Evolutionary conservation across 495 filamentous ascomycete genomes (phyloP).

Genomic region (Daldinia grandis): DNA sequence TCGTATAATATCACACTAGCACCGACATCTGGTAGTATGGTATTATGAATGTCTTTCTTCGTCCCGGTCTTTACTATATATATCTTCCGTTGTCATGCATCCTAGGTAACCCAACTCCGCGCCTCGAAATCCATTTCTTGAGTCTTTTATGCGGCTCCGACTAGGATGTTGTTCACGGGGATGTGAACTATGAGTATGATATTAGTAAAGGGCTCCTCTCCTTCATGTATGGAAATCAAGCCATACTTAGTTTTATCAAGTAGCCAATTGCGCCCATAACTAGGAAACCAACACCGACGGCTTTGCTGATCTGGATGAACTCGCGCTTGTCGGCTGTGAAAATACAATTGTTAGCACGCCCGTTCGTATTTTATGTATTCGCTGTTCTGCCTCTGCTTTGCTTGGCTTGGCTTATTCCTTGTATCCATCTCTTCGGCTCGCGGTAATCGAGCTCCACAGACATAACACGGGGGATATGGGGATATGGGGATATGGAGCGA

Average conservation of each 20-base stretch:
- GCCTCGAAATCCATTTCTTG: slow-evolving; percentile 3
- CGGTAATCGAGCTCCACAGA: background rate
- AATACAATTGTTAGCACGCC: slow-evolving; percentile 34
- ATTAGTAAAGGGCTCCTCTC: slow-evolving; percentile 43
- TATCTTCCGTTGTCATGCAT: slow-evolving; percentile 1
- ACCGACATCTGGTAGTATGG: slow-evolving; percentile 12
- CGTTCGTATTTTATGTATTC: background rate
- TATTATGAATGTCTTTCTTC: slow-evolving; percentile 10
- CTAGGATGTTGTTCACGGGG: slow-evolving; percentile 57
- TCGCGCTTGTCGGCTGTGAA: slow-evolving; percentile 73
- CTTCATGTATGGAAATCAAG: slow-evolving; percentile 51
- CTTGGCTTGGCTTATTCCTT: background rate
- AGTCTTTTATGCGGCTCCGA: slow-evolving; percentile 53
- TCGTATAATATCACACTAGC: slow-evolving; percentile 11
- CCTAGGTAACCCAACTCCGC: background rate
- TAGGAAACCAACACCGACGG: slow-evolving; percentile 90
- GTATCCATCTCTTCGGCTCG: background rate
- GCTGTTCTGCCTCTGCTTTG: background rate
- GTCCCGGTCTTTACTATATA: background rate
- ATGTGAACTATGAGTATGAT: slow-evolving; percentile 35
- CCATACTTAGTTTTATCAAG: slow-evolving; percentile 90
- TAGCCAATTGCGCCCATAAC: slow-evolving; percentile 83
- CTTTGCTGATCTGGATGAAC: slow-evolving; percentile 95
- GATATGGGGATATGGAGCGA: slow-evolving; percentile 3
- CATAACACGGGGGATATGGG: background rate